phyloP scores from a whole-genome alignment of 2,329 filamentous ascomycete species.

The Hypoxylon rubiginosum region DNA sequence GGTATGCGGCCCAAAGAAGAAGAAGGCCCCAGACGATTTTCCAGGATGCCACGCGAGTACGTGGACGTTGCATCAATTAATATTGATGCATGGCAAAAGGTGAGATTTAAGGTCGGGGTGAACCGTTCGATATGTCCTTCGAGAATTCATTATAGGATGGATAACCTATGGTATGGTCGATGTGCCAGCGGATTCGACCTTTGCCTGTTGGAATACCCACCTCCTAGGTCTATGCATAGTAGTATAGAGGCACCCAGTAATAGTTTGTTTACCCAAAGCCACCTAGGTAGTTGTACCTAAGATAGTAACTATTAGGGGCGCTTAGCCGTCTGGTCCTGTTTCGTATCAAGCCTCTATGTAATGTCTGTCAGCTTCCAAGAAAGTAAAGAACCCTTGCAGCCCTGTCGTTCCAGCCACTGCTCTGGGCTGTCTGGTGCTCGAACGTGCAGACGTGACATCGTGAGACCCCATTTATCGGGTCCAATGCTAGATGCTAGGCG shows the following conservation, averaged over 20 bases:
- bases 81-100: not conserved
- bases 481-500: not conserved
- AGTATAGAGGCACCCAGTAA: too few relatives aligned
- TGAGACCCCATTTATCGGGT: not conserved
- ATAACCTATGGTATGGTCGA: not conserved
- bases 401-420: not conserved
- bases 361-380: conserved; percentile 4
- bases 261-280: not conserved
- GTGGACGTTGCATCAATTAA: conserved; percentile 3
- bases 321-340: not conserved
- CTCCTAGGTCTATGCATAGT: too few relatives aligned
- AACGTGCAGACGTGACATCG: not conserved
- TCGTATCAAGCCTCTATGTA: not conserved
- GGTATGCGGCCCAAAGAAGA: conserved; percentile 7
- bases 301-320: not conserved
- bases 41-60: conserved; percentile 21
- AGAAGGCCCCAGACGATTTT: conserved; percentile 1
- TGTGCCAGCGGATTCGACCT: not conserved
- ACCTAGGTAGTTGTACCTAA: not conserved
- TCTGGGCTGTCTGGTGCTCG: not conserved
- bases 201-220: too few relatives aligned
- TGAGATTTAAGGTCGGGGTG: not conserved
- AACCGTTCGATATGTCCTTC: not conserved
- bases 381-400: not conserved
- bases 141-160: not conserved